Evolutionary conservation across 2,329 filamentous ascomycete species (phyloP), one percentile per base, ranked within the genome.

Genomic region (Colletotrichum liriopes): DNA sequence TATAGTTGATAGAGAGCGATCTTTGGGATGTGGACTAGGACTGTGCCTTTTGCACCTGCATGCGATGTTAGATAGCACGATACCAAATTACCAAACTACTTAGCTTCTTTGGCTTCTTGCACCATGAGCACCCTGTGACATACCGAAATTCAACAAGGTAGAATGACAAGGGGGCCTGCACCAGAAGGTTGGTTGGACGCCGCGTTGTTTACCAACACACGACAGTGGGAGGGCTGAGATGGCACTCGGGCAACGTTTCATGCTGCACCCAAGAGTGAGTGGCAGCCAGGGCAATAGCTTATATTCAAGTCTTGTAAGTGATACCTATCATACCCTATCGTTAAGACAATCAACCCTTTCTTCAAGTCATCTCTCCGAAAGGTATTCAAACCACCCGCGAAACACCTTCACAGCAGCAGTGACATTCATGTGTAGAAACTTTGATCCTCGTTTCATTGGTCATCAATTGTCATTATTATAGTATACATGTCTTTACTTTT

Each of bases 401-500:
- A n/a, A 1, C 20, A 37, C 52, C 18, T 0, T 55, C 3, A 9
- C 14, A 18, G 29, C 14, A 18, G 29, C 6, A 35, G 29, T 9
- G 12, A 29, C 18, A 41, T 20, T 4, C 29, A 26, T n/a, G 3
- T 20, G 5, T n/a, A 37, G 43, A 20, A n/a, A 35, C 3, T 32
- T 41, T 41, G 20, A 43, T n/a, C 23, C n/a, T 54, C 20, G 14
- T 39, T 56, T 66, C 45, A 65, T 32, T 51, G 41, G 49, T 71
- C 68, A 65, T 72, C 29, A 69, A 18, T 70, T 56, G 67, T 73
- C 71, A 71, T 73, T 62, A 70, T 64, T 62, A 70, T 64, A 68
- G 29, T 72, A 41, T 72, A 70, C 67, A 71, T 52, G 18, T 6
- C 23, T 49, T 16, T 51, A 29, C 54, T 43, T 59, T 45, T 47